phyloP scores from a whole-genome alignment of 306 rosid genomes.

The Trifolium fragiferum region DNA sequence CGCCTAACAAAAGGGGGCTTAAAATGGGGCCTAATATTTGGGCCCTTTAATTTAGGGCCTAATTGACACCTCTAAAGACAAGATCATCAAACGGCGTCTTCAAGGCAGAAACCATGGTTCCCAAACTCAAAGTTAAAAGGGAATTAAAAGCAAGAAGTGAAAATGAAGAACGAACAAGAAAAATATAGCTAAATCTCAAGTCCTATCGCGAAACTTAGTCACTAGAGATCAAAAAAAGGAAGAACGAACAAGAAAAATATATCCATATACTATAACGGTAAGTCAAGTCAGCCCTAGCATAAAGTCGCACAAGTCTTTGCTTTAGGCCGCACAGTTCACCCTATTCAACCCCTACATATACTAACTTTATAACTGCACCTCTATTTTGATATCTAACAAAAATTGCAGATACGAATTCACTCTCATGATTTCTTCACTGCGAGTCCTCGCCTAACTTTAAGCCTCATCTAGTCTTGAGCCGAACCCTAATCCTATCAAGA shows the following conservation, averaged over 20 bases:
- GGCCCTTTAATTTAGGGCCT: no score
- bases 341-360: not conserved
- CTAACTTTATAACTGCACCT: no score
- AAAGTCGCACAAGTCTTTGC: not conserved
- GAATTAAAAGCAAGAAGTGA: not conserved
- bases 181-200: constrained; percentile 35
- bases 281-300: not conserved
- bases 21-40: no score
- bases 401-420: not conserved
- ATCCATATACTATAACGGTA: not conserved
- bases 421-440: not conserved
- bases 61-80: no score
- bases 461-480: not conserved
- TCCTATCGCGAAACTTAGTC: constrained; percentile 36
- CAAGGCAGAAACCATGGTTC: not conserved
- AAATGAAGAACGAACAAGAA: no score
- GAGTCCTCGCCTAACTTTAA: not conserved
- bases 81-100: no score
- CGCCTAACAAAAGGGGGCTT: no score
- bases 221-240: not conserved
- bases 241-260: not conserved
- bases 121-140: not conserved
- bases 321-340: not conserved
- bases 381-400: not conserved
- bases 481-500: not conserved